Evolutionary conservation across 495 filamentous ascomycete genomes (phyloP), one percentile per base, ranked within the genome.

Genomic region (Xylaria scruposa): DNA sequence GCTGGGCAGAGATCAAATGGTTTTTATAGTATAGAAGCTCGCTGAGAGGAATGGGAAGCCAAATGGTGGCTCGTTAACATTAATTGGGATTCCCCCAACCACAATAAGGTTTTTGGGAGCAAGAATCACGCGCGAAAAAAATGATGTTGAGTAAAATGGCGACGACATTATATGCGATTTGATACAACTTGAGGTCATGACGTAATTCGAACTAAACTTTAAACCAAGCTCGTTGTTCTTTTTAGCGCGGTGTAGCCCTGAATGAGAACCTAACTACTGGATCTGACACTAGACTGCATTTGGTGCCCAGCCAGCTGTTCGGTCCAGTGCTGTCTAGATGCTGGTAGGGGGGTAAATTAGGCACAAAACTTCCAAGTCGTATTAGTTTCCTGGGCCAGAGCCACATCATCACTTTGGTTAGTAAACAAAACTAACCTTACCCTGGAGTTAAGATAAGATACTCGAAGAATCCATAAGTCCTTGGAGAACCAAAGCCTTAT

Each of bases 191-290:
- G 19, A 46, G 26, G 4, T 24, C 61, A 47, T 64, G 61, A 64
- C 61, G 61, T 64, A 64, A 13, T 3, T 38, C 42, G 13, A 49
- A 24, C 61, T 64, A 64, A 64, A 64, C n/a, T 26, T 33, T 29
- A 64, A 31, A 49, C 61, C 40, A 63, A 63, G 42, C 61, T 49
- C 53, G 29, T 6, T 56, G 24, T 17, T 64, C 42, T 46, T 64
- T 64, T 64, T 64, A 64, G 40, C 38, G 61, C 29, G 17, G 61
- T 44, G n/a, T 36, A 47, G 24, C 53, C 53, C 26, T 17, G 53
- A 31, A 31, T 7, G 53, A 29, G 53, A 7, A 46, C 42, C 42
- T 46, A 46, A 46, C 15, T 4, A 46, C 13, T 46, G 36, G 51
- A 54, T 54, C 51, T 29, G 51, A 24, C 21, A 31, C 53, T 56